phyloP scores from a whole-genome alignment of 176 grass and related monocot species.

The Zoysia japonica region DNA sequence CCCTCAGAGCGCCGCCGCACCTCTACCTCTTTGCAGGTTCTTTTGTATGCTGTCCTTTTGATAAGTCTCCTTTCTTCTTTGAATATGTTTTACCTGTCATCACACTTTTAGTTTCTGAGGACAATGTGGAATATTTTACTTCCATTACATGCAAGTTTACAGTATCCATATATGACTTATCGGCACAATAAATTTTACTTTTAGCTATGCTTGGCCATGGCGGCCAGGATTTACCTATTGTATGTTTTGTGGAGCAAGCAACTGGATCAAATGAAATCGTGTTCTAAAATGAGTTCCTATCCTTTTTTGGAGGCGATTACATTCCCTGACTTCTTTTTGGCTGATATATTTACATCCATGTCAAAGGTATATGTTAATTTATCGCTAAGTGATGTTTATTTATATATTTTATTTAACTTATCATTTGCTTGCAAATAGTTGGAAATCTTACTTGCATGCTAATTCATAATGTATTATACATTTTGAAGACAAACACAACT shows the following conservation, averaged over 20 bases:
- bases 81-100: conserved; percentile 93
- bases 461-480: not conserved
- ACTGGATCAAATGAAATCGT: conserved; percentile 1
- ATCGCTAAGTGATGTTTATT: not conserved
- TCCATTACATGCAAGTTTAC: conserved; percentile 75
- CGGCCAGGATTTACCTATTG: conserved; percentile 12
- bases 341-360: conserved; percentile 99
- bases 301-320: conserved; percentile 73
- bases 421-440: not conserved
- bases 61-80: conserved; percentile 90
- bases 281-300: conserved; percentile 19
- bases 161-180: conserved; percentile 8
- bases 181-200: conserved; percentile 6
- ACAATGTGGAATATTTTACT: conserved; percentile 86
- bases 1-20: too few species aligned
- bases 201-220: not conserved
- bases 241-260: conserved; percentile 5
- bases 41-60: conserved; percentile 74
- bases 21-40: conserved; percentile 55
- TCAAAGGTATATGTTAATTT: conserved; percentile 70
- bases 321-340: conserved; percentile 98
- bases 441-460: not conserved
- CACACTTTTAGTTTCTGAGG: conserved; percentile 85
- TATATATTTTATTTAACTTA: not conserved
- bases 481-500: not conserved